Evolutionary conservation across 805 yeast species (phyloP).

Genomic region (Metschnikowia arizonensis): DNA sequence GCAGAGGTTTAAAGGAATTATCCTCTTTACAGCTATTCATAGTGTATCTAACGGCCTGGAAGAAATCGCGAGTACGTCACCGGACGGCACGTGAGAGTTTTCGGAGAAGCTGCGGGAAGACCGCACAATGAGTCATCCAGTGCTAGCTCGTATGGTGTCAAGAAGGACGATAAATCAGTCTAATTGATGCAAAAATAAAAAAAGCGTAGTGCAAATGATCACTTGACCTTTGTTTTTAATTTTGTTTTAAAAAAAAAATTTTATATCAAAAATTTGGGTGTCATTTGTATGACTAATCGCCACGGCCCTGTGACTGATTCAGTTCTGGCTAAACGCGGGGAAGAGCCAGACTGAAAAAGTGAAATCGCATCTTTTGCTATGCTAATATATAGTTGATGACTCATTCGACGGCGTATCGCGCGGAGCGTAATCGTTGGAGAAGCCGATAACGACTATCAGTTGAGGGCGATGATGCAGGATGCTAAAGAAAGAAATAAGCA

Average conservation of each 20-base stretch:
- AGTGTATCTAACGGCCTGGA: too few species aligned
- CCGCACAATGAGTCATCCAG: conserved; percentile 1
- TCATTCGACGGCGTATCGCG: conserved; percentile 13
- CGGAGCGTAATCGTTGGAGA: conserved; percentile 9
- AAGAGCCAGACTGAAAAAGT: background rate
- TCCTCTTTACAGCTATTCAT: too few species aligned
- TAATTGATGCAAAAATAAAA: background rate
- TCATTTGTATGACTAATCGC: background rate
- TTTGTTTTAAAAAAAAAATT: too few species aligned
- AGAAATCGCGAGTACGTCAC: background rate
- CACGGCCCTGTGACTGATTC: background rate
- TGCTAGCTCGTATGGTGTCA: background rate
- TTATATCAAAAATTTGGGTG: background rate
- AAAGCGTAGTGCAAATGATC: background rate
- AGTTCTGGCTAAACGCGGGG: background rate
- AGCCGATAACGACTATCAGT: conserved; percentile 19
- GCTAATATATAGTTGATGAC: conserved; percentile 15
- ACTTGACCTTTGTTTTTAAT: too few species aligned
- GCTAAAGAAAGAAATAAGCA: conserved; percentile 8
- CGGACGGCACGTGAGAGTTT: background rate
- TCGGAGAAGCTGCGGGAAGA: background rate
- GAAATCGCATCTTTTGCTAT: conserved; percentile 4
- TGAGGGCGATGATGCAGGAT: conserved; percentile 15
- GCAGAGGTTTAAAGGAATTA: too few species aligned
- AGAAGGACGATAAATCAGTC: background rate